These are phyloP conservation scores for Pseudovirgaria hyperparasitica DNA, from an alignment of 2,329 filamentous ascomycete genomes.

Conservation along the genomic window DNA sequence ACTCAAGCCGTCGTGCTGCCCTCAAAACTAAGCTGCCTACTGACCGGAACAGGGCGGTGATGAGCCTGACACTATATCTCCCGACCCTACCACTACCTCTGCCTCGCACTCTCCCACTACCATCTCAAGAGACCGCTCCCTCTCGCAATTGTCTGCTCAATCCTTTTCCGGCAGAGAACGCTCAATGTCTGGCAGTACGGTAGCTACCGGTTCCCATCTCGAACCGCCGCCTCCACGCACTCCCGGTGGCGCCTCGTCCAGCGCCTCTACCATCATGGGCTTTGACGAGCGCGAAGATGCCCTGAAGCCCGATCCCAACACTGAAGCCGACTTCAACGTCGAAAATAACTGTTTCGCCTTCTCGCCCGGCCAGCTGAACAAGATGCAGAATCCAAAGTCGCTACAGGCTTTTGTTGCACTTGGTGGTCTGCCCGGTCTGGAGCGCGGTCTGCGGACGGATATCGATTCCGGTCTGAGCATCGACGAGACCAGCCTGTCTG, in stretches of 20 bases:
- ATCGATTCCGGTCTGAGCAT: constrained; percentile 34
- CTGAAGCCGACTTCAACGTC: constrained; percentile 13
- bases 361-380: constrained; percentile 40
- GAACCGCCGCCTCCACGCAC: constrained; percentile 2
- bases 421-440: constrained; percentile 42
- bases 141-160: no score
- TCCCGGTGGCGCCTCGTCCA: constrained; percentile 4
- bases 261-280: constrained; percentile 4
- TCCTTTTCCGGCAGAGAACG: no score
- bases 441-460: constrained; percentile 38
- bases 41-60: no score
- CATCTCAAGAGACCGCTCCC: no score
- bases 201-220: constrained; percentile 2
- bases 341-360: constrained; percentile 41
- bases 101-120: no score
- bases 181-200: constrained; percentile 5
- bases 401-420: constrained; percentile 37
- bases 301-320: constrained; percentile 15
- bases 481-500: constrained; percentile 37
- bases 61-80: no score
- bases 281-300: constrained; percentile 13
- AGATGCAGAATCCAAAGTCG: constrained; percentile 39
- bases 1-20: no score
- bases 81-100: no score
- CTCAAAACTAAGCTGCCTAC: no score